A percentile compares a stretch with the other conserved stretches of the same genome.
Conservation (phyloP, 495 filamentous ascomycete species). For the Delitschia confertaspora region DNA sequence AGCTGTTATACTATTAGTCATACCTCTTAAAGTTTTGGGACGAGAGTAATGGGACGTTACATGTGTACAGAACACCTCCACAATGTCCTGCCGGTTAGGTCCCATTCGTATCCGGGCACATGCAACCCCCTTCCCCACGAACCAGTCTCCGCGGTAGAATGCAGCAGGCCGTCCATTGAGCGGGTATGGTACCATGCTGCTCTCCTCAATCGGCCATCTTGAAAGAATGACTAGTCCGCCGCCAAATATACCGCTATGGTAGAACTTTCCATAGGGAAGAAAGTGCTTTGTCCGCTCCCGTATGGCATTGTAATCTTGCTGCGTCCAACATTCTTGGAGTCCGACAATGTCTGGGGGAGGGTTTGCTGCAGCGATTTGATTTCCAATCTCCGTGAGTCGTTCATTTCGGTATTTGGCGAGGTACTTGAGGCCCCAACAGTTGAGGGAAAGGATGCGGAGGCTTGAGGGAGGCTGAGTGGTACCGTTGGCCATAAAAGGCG, state of each 20-base stretch:
- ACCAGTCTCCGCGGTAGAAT: conserved; percentile 92
- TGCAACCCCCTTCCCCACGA: conserved; percentile 89
- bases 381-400: conserved; percentile 75
- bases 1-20: conserved; percentile 41
- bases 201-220: conserved; percentile 92
- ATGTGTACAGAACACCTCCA: conserved; percentile 92
- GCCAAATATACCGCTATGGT: conserved; percentile 79
- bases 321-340: conserved; percentile 92
- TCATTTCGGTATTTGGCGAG: conserved; percentile 69
- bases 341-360: conserved; percentile 79
- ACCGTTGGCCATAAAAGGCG: conserved; percentile 15
- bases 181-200: conserved; percentile 76
- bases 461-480: conserved; percentile 7
- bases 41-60: conserved; percentile 31
- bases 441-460: conserved; percentile 72
- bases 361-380: conserved; percentile 36
- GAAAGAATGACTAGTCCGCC: conserved; percentile 88
- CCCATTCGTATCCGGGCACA: conserved; percentile 73
- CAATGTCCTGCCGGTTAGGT: conserved; percentile 52
- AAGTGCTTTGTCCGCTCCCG: conserved; percentile 62
- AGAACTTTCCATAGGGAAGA: conserved; percentile 93
- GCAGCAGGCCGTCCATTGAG: conserved; percentile 88
- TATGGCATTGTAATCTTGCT: conserved; percentile 79
- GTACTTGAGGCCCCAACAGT: conserved; percentile 94
- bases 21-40: not conserved